phyloP scores from a whole-genome alignment of 2,329 filamentous ascomycete genomes.

The Pseudogymnoascus destructans region DNA sequence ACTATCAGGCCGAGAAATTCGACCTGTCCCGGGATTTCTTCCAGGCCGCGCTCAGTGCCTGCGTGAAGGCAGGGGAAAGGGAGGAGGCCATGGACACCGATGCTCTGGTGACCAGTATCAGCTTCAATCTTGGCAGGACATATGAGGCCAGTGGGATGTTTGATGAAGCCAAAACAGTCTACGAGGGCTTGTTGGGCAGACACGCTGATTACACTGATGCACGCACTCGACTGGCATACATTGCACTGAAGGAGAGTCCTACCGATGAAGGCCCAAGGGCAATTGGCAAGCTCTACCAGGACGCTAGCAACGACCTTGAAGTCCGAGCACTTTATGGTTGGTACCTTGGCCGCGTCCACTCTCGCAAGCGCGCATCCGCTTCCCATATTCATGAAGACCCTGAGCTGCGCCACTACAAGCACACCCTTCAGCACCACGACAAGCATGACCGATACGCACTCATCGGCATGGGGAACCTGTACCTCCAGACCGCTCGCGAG shows the following conservation, averaged over 20 bases:
- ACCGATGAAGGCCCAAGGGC: slow-evolving; percentile 77
- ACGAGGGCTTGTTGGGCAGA: slow-evolving; percentile 70
- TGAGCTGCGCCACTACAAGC: slow-evolving; percentile 90
- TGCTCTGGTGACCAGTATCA: slow-evolving; percentile 86
- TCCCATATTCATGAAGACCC: slow-evolving; percentile 61
- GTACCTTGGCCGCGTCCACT: slow-evolving; percentile 72
- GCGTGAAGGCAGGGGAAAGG: slow-evolving; percentile 65
- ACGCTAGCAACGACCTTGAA: slow-evolving; percentile 74
- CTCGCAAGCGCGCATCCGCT: slow-evolving; percentile 69
- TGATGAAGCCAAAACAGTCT: slow-evolving; percentile 77
- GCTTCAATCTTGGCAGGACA: slow-evolving; percentile 87
- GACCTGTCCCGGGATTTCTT: slow-evolving; percentile 74
- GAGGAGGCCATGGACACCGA: slow-evolving; percentile 72
- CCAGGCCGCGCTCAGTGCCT: slow-evolving; percentile 80
- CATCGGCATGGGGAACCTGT: slow-evolving; percentile 89
- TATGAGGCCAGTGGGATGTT: slow-evolving; percentile 75
- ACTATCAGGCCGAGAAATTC: slow-evolving; percentile 76
- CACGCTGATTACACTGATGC: slow-evolving; percentile 92
- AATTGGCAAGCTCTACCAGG: slow-evolving; percentile 73
- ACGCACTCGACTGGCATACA: slow-evolving; percentile 75
- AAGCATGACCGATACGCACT: slow-evolving; percentile 97
- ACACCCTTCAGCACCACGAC: slow-evolving; percentile 84
- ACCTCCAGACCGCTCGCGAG: slow-evolving; percentile 73
- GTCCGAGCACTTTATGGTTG: slow-evolving; percentile 88
- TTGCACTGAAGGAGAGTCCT: slow-evolving; percentile 68